Evolutionary conservation across 768 basidiomycete genomes (phyloP).

Genomic region (Collybiopsis luxurians): DNA sequence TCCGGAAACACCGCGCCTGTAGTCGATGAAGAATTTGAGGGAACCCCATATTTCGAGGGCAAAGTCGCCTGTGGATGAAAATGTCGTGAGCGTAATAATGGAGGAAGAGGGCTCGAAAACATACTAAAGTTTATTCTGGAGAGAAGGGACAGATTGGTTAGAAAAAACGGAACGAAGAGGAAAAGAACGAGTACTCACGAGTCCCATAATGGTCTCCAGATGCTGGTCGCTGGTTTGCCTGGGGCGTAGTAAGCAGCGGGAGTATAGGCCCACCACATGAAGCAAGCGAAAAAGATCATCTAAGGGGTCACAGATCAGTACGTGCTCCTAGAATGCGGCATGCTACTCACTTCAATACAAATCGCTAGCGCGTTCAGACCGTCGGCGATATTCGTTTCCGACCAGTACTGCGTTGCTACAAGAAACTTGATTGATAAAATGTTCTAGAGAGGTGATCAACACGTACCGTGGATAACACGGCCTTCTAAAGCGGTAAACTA

Average conservation of each 20-base stretch:
- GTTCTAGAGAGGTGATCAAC: background rate
- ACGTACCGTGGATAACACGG: conserved; percentile 60
- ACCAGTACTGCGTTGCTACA: conserved; percentile 78
- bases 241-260: conserved; percentile 60
- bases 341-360: conserved; percentile 68
- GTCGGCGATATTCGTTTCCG: conserved; percentile 77
- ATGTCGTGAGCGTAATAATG: background rate
- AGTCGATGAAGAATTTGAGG: conserved; percentile 46
- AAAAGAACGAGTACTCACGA: conserved; percentile 37
- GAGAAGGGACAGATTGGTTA: conserved; percentile 8
- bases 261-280: conserved; percentile 87
- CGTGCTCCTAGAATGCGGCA: background rate
- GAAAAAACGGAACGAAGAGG: conserved; percentile 8
- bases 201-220: conserved; percentile 75
- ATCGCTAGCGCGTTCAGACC: conserved; percentile 81
- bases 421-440: background rate
- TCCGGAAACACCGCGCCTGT: conserved; percentile 19
- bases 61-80: conserved; percentile 46
- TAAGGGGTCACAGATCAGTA: conserved; percentile 23
- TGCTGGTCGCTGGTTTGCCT: conserved; percentile 45
- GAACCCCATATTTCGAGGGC: conserved; percentile 49
- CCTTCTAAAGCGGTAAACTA: conserved; percentile 69
- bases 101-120: background rate
- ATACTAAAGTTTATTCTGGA: conserved; percentile 34
- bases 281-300: conserved; percentile 79